Base-by-base conservation (phyloP, 441 rosid species). In the Populus trichocarpa region DNA sequence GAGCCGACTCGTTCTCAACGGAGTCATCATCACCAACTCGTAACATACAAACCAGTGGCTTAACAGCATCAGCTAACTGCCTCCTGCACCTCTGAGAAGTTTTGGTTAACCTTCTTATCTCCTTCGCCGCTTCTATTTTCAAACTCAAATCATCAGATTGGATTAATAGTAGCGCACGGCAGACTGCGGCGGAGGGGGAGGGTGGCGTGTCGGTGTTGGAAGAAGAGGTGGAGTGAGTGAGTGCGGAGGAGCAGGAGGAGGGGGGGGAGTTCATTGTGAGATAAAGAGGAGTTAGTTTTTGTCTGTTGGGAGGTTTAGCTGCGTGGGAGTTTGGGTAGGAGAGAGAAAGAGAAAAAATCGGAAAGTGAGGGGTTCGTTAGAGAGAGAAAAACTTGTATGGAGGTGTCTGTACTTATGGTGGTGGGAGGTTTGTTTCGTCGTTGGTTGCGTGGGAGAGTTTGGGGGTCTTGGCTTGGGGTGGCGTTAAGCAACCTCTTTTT, bases 71-170 rank as follows among this genome's bases (percentile, higher is more conserved):
- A 0, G 92, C 77, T 14, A 96, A 91, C 67, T 89, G 96, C 67
- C 95, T 91, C 77, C 98, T 97, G 83, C 97, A 92, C 64, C 94
- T 81, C 35, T 86, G 93, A 11, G 97, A 94, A 69, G 92, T 91
- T 81, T 94, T 94, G 3, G 99, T 90, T 65, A 96, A 96, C 77
- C 93, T 89, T n/a, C 99, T 91, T 82, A 96, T 96, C 81, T 91
- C 97, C 80, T 79, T 86, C 11, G 98, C 97, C 1, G 94, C 99
- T 50, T 88, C 86, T 65, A 96, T 81, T 80, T 86, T 91, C 69
- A 88, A 89, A 38, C 82, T 90, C 0, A 79, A 40, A 83, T 91
- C 91, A 18, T 86, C 78, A 0, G 92, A 85, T 69, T 86, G 83
- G 78, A 94, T 78, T 50, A 91, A 85, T 35, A 59, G 82, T 23